Conservation (phyloP, 1,284 basidiomycete genomes). For the Austroboletus niveus region DNA sequence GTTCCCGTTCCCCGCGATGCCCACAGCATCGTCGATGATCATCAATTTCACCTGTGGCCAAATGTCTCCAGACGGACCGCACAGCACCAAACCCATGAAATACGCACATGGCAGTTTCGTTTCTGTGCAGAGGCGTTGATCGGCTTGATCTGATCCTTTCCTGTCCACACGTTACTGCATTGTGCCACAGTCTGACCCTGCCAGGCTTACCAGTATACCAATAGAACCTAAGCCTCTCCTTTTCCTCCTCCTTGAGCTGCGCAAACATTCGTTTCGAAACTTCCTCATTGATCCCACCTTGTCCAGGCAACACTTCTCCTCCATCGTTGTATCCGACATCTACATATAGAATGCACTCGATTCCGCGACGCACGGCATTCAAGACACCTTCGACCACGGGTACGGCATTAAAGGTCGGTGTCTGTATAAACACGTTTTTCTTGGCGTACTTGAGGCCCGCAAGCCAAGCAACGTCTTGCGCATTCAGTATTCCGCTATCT, state of each 20-base stretch:
- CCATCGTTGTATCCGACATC: slow-evolving; percentile 73
- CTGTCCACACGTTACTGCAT: slow-evolving; percentile 35
- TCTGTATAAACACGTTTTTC: slow-evolving; percentile 74
- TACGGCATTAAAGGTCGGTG: slow-evolving; percentile 73
- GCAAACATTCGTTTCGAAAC: slow-evolving; percentile 68
- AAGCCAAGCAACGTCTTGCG: slow-evolving; percentile 78
- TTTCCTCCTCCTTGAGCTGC: slow-evolving; percentile 49
- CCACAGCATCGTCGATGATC: slow-evolving; percentile 67
- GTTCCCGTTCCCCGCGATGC: slow-evolving; percentile 70
- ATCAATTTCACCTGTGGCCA: slow-evolving; percentile 62
- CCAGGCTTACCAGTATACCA: slow-evolving; percentile 51
- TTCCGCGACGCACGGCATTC: slow-evolving; percentile 65
- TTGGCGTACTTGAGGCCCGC: slow-evolving; percentile 68
- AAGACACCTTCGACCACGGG: slow-evolving; percentile 67
- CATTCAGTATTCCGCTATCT: slow-evolving; percentile 50
- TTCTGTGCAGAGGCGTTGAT: slow-evolving; percentile 73
- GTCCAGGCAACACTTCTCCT: slow-evolving; percentile 71
- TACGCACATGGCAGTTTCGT: slow-evolving; percentile 64
- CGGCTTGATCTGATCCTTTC: slow-evolving; percentile 71
- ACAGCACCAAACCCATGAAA: slow-evolving; percentile 1
- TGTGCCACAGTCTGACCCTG: background rate
- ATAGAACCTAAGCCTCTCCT: slow-evolving; percentile 60
- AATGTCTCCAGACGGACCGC: slow-evolving; percentile 2
- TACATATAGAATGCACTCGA: slow-evolving; percentile 63
- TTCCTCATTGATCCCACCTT: slow-evolving; percentile 80